These are phyloP conservation scores for Malus asiatica DNA, from an alignment of 306 rosid species.

Conservation along the genomic window DNA sequence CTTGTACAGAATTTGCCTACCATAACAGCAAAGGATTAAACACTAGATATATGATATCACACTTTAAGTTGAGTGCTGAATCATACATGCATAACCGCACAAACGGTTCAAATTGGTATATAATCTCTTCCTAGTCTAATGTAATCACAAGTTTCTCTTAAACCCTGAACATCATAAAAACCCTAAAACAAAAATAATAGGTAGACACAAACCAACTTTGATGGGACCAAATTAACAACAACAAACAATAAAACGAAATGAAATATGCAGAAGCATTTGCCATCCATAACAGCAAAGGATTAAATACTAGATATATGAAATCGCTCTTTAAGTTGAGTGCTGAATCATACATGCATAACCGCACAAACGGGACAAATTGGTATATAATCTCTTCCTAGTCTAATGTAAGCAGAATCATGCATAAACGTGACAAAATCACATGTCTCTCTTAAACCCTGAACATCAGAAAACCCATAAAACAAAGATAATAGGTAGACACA, in stretches of 20 bases:
- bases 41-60: not conserved
- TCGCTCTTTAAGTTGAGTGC: not conserved
- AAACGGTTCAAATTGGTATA: no score
- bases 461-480: not conserved
- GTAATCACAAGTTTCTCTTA: not conserved
- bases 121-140: no score
- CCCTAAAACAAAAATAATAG: not conserved
- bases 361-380: not conserved
- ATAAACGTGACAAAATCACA: not conserved
- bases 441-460: not conserved
- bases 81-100: not conserved
- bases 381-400: not conserved
- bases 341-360: not conserved
- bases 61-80: not conserved
- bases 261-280: conserved; percentile 2
- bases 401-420: not conserved
- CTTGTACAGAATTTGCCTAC: not conserved
- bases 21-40: not conserved
- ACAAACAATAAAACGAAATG: not conserved
- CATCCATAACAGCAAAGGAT: not conserved
- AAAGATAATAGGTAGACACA: not conserved
- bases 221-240: not conserved
- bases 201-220: not conserved
- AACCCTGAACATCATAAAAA: not conserved
- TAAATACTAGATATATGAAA: not conserved